These are phyloP conservation scores for Rubus idaeus DNA, from an alignment of 306 rosid species.

Conservation along the genomic window DNA sequence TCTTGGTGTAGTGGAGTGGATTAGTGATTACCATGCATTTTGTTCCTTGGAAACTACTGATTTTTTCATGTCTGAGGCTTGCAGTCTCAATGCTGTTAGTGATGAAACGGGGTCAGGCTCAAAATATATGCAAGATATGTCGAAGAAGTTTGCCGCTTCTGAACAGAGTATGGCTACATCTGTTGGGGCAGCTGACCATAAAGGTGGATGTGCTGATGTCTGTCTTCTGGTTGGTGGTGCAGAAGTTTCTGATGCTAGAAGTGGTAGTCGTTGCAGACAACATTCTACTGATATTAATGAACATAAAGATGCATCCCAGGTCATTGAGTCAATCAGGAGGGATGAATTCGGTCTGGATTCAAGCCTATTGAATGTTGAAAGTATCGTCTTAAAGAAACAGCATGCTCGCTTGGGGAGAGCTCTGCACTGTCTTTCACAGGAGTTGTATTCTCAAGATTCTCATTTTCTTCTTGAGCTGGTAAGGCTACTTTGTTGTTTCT, in stretches of 20 bases:
- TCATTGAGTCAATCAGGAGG: slow-evolving; percentile 76
- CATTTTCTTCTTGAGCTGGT: slow-evolving; percentile 98
- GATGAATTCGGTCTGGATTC: slow-evolving; percentile 96
- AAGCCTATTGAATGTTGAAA: slow-evolving; percentile 55
- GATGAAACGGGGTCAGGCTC: slow-evolving; percentile 27
- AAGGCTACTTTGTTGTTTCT: slow-evolving; percentile 27
- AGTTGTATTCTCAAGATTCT: slow-evolving; percentile 94
- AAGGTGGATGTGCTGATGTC: slow-evolving; percentile 30
- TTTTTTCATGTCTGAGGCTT: slow-evolving; percentile 27
- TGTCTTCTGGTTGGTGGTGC: slow-evolving; percentile 21
- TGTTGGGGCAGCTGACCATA: slow-evolving; percentile 18
- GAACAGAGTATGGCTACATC: slow-evolving; percentile 37
- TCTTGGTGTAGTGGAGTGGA: slow-evolving; percentile 80
- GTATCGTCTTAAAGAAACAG: slow-evolving; percentile 79
- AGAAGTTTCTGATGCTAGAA: slow-evolving; percentile 35
- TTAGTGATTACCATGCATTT: slow-evolving; percentile 58
- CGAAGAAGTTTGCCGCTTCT: slow-evolving; percentile 32
- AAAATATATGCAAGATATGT: slow-evolving; percentile 31
- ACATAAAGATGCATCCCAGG: slow-evolving; percentile 55
- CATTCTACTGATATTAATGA: slow-evolving; percentile 33
- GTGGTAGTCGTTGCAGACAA: slow-evolving; percentile 25
- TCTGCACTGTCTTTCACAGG: slow-evolving; percentile 95
- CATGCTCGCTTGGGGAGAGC: slow-evolving; percentile 99
- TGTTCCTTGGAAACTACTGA: slow-evolving; percentile 36
- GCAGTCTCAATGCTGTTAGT: slow-evolving; percentile 35